A percentile compares a stretch with the other conserved stretches of the same genome.
phyloP scores from a whole-genome alignment of 495 filamentous ascomycete genomes.

The Mytilinidion resinicola region DNA sequence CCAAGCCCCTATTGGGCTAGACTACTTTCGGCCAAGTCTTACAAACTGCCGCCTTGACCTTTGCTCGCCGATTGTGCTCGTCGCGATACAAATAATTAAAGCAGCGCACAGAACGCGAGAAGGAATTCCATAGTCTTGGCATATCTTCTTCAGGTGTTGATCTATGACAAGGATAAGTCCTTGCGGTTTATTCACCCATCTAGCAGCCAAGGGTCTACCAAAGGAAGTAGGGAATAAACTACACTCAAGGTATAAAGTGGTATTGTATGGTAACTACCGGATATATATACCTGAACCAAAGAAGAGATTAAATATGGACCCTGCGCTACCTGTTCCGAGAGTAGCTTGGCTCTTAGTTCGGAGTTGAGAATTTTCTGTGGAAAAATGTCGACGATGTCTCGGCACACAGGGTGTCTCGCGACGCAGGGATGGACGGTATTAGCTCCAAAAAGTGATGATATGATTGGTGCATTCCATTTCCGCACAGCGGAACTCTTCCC shows the following conservation, averaged over 20 bases:
- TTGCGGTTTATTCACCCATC: background rate
- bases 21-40: background rate
- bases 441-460: background rate
- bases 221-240: background rate
- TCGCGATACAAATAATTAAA: background rate
- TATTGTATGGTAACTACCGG: background rate
- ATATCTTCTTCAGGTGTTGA: background rate
- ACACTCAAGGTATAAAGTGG: background rate
- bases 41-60: background rate
- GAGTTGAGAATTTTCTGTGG: background rate
- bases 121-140: background rate
- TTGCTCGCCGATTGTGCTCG: background rate
- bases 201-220: background rate
- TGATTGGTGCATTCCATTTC: background rate
- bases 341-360: background rate
- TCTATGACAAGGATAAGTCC: background rate
- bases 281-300: background rate
- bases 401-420: background rate
- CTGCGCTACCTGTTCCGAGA: background rate
- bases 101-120: background rate
- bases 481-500: too few species aligned
- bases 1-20: background rate
- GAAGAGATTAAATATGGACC: background rate
- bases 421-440: background rate
- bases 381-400: background rate